These are phyloP conservation scores for Candida sp. DNA, from an alignment of 1,139 yeast genomes.

Conservation along the genomic window DNA sequence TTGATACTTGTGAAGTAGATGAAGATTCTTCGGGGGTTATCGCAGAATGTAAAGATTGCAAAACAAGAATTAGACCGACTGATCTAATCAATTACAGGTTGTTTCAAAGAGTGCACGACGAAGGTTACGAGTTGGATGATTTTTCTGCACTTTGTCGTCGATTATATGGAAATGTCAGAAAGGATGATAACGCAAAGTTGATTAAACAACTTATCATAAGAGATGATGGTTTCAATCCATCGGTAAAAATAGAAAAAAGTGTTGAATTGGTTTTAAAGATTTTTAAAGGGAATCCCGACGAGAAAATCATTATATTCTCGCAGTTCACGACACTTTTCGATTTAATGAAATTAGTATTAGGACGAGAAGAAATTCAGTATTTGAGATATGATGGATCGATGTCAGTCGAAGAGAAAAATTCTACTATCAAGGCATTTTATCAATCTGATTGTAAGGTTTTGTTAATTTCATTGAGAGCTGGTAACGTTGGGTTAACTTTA, in stretches of 20 bases:
- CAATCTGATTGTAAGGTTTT: slow-evolving; percentile 51
- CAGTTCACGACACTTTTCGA: slow-evolving; percentile 83
- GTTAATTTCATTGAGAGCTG: slow-evolving; percentile 81
- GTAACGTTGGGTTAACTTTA: slow-evolving; percentile 87
- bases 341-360: slow-evolving; percentile 57
- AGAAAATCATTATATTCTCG: slow-evolving; percentile 75
- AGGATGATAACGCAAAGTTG: slow-evolving; percentile 12
- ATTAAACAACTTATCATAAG: slow-evolving; percentile 24
- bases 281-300: slow-evolving; percentile 40
- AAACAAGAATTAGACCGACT: slow-evolving; percentile 31
- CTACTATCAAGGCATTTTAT: slow-evolving; percentile 61
- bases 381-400: slow-evolving; percentile 81
- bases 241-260: slow-evolving; percentile 55
- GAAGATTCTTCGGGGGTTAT: slow-evolving; percentile 32
- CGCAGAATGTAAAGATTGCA: slow-evolving; percentile 56
- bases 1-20: slow-evolving; percentile 35
- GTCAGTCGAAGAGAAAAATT: slow-evolving; percentile 63
- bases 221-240: slow-evolving; percentile 35
- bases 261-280: slow-evolving; percentile 45
- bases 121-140: slow-evolving; percentile 10
- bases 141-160: slow-evolving; percentile 8
- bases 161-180: slow-evolving; percentile 5
- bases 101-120: slow-evolving; percentile 45
- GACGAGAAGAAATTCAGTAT: slow-evolving; percentile 41
- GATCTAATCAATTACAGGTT: slow-evolving; percentile 48